These are phyloP conservation scores for Daldinia childiae DNA, from an alignment of 495 filamentous ascomycete species.

Conservation along the genomic window DNA sequence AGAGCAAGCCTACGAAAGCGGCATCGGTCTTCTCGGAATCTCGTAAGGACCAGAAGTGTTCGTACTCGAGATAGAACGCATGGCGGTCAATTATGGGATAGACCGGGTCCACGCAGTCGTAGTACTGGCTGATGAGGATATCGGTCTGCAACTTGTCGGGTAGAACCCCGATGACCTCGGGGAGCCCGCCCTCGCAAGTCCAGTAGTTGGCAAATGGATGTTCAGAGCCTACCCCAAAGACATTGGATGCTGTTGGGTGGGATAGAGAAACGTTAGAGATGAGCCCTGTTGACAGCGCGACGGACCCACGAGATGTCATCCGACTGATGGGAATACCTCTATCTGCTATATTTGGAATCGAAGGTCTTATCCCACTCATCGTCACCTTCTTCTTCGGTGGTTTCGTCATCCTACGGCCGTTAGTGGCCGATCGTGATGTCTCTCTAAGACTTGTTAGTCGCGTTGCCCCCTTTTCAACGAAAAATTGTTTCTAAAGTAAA, in stretches of 20 bases:
- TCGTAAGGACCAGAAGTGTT: slow-evolving; percentile 70
- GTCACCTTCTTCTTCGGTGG: slow-evolving; percentile 60
- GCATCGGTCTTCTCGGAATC: slow-evolving; percentile 65
- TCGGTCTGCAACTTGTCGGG: slow-evolving; percentile 77
- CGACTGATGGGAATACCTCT: slow-evolving; percentile 52
- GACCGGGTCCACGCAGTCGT: slow-evolving; percentile 76
- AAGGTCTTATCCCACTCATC: slow-evolving; percentile 40
- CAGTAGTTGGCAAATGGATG: slow-evolving; percentile 80
- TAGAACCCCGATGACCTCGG: slow-evolving; percentile 74
- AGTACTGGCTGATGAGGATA: slow-evolving; percentile 73
- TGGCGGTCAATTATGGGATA: slow-evolving; percentile 76
- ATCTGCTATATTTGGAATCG: slow-evolving; percentile 60
- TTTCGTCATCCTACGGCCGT: slow-evolving; percentile 66
- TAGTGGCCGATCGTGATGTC: slow-evolving; percentile 57
- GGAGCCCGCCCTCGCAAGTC: slow-evolving; percentile 74
- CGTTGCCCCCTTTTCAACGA: not conserved
- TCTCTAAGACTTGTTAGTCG: slow-evolving; percentile 49
- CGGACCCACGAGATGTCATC: slow-evolving; percentile 51
- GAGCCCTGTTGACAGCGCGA: slow-evolving; percentile 64
- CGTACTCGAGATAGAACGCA: slow-evolving; percentile 74
- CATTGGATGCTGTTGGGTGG: slow-evolving; percentile 67
- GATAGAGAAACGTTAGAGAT: slow-evolving; percentile 75
- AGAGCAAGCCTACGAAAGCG: slow-evolving; percentile 70
- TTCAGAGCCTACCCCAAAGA: slow-evolving; percentile 73
- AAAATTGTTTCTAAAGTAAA: not conserved